Percentiles rank a stretch among this genome's conserved stretches.
Evolutionary conservation across 441 rosid species (phyloP).

Genomic region (Iberis amara): DNA sequence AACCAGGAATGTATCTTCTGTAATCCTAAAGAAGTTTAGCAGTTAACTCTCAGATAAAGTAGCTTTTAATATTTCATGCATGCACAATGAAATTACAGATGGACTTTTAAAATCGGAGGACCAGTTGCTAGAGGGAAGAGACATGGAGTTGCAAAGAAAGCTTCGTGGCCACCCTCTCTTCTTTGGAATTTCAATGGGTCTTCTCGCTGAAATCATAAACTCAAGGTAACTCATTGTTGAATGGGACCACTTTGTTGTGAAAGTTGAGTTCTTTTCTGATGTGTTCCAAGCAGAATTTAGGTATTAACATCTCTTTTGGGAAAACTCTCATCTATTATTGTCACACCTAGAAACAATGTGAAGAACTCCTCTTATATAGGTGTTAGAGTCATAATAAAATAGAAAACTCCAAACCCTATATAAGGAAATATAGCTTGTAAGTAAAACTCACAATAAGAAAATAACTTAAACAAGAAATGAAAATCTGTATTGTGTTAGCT

Average conservation of each 20-base stretch:
- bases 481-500: no score
- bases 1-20: background rate
- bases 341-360: no score
- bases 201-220: slow-evolving; percentile 94
- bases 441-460: no score
- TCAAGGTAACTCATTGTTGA: slow-evolving; percentile 59
- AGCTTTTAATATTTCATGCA: slow-evolving; percentile 19
- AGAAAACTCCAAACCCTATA: no score
- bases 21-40: slow-evolving; percentile 8
- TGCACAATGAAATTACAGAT: slow-evolving; percentile 44
- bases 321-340: no score
- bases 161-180: slow-evolving; percentile 84
- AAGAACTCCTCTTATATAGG: no score
- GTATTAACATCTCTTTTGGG: no score
- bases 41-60: slow-evolving; percentile 12
- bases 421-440: no score
- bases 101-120: slow-evolving; percentile 39
- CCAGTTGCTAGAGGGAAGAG: slow-evolving; percentile 34
- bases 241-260: slow-evolving; percentile 17
- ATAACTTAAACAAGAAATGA: no score
- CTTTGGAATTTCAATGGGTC: slow-evolving; percentile 90
- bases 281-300: no score
- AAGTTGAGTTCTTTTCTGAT: slow-evolving; percentile 12
- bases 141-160: slow-evolving; percentile 46
- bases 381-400: no score